Percentiles rank a stretch among this genome's conserved stretches.
Evolutionary conservation across 768 basidiomycete species (phyloP).

Genomic region (Antrodiella citrinella): DNA sequence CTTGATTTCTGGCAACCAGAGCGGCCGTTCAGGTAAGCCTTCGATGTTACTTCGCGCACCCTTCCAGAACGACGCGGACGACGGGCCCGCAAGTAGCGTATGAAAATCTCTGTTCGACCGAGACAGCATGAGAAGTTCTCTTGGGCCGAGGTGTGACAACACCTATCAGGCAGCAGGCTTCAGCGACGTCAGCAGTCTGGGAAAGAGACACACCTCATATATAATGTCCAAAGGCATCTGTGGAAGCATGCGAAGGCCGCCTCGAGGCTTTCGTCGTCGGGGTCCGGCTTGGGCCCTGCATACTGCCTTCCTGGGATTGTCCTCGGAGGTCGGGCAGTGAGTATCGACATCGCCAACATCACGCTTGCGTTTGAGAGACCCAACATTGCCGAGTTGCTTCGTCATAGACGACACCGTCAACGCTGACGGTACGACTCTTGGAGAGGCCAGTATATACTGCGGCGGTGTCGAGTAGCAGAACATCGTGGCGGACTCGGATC

Average conservation of each 20-base stretch:
- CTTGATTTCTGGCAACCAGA: constrained; percentile 19
- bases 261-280: neutral
- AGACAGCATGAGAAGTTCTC: constrained; percentile 5
- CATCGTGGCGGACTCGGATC: too few species aligned
- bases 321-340: neutral
- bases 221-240: neutral
- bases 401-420: neutral
- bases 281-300: neutral
- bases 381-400: neutral
- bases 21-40: constrained; percentile 21
- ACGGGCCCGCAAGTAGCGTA: neutral
- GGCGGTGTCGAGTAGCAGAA: too few species aligned
- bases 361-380: neutral
- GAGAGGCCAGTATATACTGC: too few species aligned
- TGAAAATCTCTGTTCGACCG: constrained; percentile 4
- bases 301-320: neutral
- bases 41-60: constrained; percentile 16
- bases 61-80: constrained; percentile 13
- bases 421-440: neutral
- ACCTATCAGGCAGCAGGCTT: constrained; percentile 1
- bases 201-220: neutral
- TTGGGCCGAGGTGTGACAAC: neutral
- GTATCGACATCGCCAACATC: neutral
- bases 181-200: too few species aligned
- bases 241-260: neutral